phyloP scores from a whole-genome alignment of 345 rosid species.

The Eucalyptus pumila region DNA sequence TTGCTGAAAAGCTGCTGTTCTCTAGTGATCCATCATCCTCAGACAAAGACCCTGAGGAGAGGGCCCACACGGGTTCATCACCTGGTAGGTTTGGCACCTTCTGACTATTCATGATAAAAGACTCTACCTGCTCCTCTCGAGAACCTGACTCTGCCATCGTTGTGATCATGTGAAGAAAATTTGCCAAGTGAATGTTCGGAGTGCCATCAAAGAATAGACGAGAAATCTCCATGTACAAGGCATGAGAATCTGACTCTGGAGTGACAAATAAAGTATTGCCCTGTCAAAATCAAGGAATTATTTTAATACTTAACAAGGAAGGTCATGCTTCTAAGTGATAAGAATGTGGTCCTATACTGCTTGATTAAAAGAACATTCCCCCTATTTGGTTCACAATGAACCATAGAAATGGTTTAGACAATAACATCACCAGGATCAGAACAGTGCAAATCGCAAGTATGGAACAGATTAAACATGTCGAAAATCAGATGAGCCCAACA shows the following conservation, averaged over 20 bases:
- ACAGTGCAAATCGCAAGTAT: neutral
- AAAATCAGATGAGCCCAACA: neutral
- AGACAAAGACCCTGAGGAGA: conserved; percentile 5
- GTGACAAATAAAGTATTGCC: conserved; percentile 55
- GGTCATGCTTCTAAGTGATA: neutral
- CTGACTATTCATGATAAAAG: conserved; percentile 64
- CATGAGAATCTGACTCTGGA: conserved; percentile 45
- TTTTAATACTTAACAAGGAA: neutral
- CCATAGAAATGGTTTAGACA: neutral
- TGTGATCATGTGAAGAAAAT: conserved; percentile 80
- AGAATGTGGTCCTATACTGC: neutral
- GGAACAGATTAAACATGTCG: neutral
- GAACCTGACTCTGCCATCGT: conserved; percentile 69
- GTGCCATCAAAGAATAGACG: conserved; percentile 54
- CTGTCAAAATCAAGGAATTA: conserved; percentile 23
- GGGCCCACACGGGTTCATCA: conserved; percentile 56
- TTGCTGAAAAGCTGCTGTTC: neutral
- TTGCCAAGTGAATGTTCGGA: conserved; percentile 68
- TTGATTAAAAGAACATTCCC: neutral
- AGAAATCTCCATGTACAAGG: conserved; percentile 69
- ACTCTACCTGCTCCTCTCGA: conserved; percentile 55
- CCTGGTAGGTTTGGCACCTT: conserved; percentile 58
- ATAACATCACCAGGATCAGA: neutral
- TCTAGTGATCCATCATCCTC: conserved; percentile 2
- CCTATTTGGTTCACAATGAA: neutral